These are phyloP conservation scores for Dactylorhiza incarnata DNA, from an alignment of 106 monocot species.

Conservation along the genomic window DNA sequence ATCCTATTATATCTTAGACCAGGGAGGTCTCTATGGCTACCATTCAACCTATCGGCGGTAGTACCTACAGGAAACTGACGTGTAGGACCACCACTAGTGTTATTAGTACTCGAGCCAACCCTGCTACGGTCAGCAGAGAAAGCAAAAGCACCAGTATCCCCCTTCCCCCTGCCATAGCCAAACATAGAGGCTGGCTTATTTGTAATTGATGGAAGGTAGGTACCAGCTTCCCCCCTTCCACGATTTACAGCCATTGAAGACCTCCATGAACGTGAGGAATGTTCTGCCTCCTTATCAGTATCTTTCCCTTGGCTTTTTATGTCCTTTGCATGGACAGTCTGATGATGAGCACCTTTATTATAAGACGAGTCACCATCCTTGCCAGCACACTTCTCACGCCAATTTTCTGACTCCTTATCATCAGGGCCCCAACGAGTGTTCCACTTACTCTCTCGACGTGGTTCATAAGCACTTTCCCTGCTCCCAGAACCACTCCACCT, in stretches of 20 bases:
- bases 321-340: slow-evolving; percentile 35
- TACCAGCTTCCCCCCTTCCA: slow-evolving; percentile 52
- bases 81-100: slow-evolving; percentile 15
- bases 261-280: slow-evolving; percentile 68
- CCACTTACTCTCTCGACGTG: slow-evolving; percentile 92
- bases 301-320: slow-evolving; percentile 44
- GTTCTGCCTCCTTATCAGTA: slow-evolving; percentile 63
- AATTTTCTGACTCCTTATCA: slow-evolving; percentile 62
- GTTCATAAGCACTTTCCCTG: slow-evolving; percentile 52
- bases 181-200: slow-evolving; percentile 35
- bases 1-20: slow-evolving; percentile 65
- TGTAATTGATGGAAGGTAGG: slow-evolving; percentile 22
- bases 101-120: slow-evolving; percentile 14
- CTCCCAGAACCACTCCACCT: slow-evolving; percentile 51
- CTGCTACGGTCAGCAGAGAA: slow-evolving; percentile 46
- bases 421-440: slow-evolving; percentile 88
- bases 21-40: slow-evolving; percentile 30
- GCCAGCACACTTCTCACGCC: slow-evolving; percentile 63
- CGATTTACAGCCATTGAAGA: slow-evolving; percentile 43
- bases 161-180: slow-evolving; percentile 61
- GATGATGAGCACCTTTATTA: slow-evolving; percentile 23
- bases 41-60: slow-evolving; percentile 36
- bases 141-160: slow-evolving; percentile 42
- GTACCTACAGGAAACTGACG: slow-evolving; percentile 26
- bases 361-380: slow-evolving; percentile 35